Evolutionary conservation across 2,329 filamentous ascomycete species (phyloP).

Genomic region (Neopestalotiopsis sp.): DNA sequence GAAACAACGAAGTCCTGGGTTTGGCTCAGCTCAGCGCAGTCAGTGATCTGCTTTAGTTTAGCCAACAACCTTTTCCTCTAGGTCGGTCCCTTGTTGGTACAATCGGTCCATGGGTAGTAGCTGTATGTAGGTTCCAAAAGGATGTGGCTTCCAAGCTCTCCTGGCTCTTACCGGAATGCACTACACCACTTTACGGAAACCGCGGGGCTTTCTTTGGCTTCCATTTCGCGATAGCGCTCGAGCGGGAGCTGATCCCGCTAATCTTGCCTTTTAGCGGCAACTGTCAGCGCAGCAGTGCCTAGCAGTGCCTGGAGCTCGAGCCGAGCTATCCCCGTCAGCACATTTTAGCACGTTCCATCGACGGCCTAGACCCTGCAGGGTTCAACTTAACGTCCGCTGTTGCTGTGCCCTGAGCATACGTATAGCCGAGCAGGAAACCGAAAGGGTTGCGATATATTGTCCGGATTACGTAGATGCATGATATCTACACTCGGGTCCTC

Average conservation of each 20-base stretch:
- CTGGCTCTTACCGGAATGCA: not conserved
- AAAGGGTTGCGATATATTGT: not conserved
- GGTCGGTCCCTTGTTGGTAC: too few relatives aligned
- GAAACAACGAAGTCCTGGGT: not conserved
- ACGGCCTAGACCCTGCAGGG: not conserved
- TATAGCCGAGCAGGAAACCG: not conserved
- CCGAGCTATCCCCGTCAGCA: not conserved
- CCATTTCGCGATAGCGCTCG: not conserved
- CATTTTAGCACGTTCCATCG: not conserved
- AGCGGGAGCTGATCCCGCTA: not conserved
- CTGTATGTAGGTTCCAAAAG: too few relatives aligned
- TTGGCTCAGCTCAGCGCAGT: not conserved
- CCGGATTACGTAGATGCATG: not conserved
- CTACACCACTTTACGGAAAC: slow-evolving; percentile 1
- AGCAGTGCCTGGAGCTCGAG: not conserved
- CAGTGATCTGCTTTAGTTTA: not conserved
- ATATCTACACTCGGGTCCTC: not conserved
- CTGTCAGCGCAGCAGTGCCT: not conserved
- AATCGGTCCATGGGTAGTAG: too few relatives aligned
- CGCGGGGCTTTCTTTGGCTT: not conserved
- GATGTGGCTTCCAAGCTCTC: not conserved
- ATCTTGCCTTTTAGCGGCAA: slow-evolving; percentile 1
- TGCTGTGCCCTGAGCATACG: not conserved
- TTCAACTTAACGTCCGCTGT: not conserved
- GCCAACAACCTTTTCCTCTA: too few relatives aligned